A percentile compares a stretch with the other conserved stretches of the same genome.
Conservation (phyloP, 345 rosid species). For the Firmiana major region DNA sequence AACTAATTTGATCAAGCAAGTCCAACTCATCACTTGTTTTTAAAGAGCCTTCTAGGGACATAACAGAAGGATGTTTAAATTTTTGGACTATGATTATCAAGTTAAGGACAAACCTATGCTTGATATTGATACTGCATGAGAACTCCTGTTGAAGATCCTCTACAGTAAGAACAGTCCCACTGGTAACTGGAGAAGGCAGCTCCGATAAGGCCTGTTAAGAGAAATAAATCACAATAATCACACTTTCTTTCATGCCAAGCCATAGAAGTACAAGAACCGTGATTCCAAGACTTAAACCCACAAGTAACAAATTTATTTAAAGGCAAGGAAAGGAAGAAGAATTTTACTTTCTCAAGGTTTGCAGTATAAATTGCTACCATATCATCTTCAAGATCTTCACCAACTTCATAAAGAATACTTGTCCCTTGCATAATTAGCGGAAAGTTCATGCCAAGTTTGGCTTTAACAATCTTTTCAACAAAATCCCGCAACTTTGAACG, state of each 20-base stretch:
- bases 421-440: slow-evolving; percentile 83
- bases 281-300: neutral
- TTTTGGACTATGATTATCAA: neutral
- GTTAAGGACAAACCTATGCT: slow-evolving; percentile 68
- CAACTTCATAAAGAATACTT: slow-evolving; percentile 88
- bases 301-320: neutral
- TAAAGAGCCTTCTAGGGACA: neutral
- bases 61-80: neutral
- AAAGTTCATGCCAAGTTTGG: slow-evolving; percentile 91
- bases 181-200: slow-evolving; percentile 26
- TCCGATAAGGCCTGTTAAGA: slow-evolving; percentile 56
- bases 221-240: slow-evolving; percentile 1
- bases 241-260: neutral
- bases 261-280: neutral
- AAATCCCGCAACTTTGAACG: slow-evolving; percentile 76
- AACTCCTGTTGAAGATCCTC: slow-evolving; percentile 96
- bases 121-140: slow-evolving; percentile 74
- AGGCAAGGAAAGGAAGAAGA: neutral
- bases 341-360: slow-evolving; percentile 88
- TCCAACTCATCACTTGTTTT: neutral
- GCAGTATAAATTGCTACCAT: slow-evolving; percentile 73
- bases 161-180: slow-evolving; percentile 42
- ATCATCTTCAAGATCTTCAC: slow-evolving; percentile 88
- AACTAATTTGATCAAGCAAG: slow-evolving; percentile 2
- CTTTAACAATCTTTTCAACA: slow-evolving; percentile 89